Evolutionary conservation across 2,329 filamentous ascomycete genomes (phyloP).

Genomic region (Trichoderma pleuroti): DNA sequence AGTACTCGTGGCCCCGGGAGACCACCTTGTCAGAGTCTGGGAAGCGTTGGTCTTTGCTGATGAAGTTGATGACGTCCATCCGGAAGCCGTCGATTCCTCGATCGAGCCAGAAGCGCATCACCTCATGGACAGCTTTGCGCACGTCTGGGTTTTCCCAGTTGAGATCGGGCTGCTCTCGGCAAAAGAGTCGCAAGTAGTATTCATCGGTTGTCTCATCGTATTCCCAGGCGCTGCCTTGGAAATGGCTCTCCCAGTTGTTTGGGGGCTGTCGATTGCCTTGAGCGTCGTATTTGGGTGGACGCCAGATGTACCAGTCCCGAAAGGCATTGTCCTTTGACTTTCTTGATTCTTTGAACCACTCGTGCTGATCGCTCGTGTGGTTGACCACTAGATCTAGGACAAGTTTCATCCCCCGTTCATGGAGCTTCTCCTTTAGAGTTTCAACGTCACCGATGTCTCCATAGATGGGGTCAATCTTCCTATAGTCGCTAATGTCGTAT

Average conservation of each 20-base stretch:
- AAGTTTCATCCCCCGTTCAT: slow-evolving; percentile 63
- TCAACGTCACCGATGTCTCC: slow-evolving; percentile 67
- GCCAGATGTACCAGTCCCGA: slow-evolving; percentile 65
- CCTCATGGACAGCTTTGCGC: slow-evolving; percentile 61
- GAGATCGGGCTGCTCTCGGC: slow-evolving; percentile 68
- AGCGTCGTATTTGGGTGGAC: slow-evolving; percentile 51
- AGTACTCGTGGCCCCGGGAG: slow-evolving; percentile 40
- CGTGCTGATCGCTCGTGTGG: slow-evolving; percentile 59
- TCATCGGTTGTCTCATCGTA: slow-evolving; percentile 48
- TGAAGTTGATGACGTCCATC: slow-evolving; percentile 66
- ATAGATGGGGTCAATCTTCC: slow-evolving; percentile 61
- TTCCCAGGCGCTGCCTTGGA: slow-evolving; percentile 45
- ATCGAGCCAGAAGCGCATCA: slow-evolving; percentile 72
- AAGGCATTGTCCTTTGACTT: slow-evolving; percentile 52
- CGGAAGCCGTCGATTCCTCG: slow-evolving; percentile 64
- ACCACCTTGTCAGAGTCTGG: slow-evolving; percentile 44
- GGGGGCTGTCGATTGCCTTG: slow-evolving; percentile 58
- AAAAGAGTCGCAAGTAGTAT: slow-evolving; percentile 66
- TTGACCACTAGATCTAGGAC: slow-evolving; percentile 73
- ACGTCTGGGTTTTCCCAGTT: slow-evolving; percentile 72
- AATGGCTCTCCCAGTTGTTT: slow-evolving; percentile 53
- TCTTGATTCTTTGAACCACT: slow-evolving; percentile 56
- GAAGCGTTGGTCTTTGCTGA: slow-evolving; percentile 58
- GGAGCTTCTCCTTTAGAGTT: slow-evolving; percentile 55
- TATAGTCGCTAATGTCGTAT: slow-evolving; percentile 69